Evolutionary conservation across 371 early-diverging fungal genomes (phyloP), one percentile per base, ranked within the genome.

Genomic region (Actinomucor elegans): DNA sequence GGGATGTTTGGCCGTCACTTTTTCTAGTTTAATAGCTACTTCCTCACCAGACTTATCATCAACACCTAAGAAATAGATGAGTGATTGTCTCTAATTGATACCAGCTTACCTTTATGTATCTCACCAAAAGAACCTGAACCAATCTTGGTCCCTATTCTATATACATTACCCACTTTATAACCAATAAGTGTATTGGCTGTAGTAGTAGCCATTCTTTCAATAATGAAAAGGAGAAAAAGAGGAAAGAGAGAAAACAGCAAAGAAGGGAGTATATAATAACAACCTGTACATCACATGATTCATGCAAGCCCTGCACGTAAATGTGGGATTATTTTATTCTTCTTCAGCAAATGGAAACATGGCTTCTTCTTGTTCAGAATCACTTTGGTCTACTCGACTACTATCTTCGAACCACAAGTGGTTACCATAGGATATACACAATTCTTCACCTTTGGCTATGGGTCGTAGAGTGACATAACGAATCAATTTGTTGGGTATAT

Each of bases 41-140:
- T 97, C 94, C 71, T 96, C 96, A 44, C 91, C 90, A 57, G 87
- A 95, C 59, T 90, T 80, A 38, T 92, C 79, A 56, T 94, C 94
- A 29, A 83, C 83, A 26, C 91, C 92, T 91, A n/a, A 41, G 3
- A 12, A 27, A 27, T 21, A n/a, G 2, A 3, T 7, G 9, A 4
- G 12, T n/a, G n/a, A n/a, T n/a, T n/a, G n/a, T n/a, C n/a, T n/a
- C n/a, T n/a, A n/a, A n/a, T n/a, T n/a, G n/a, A n/a, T n/a, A n/a
- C n/a, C n/a, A n/a, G n/a, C n/a, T 59, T 73, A 86, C 92, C 94
- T 44, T 92, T 83, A 72, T 92, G 97, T 62, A 98, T 96, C 64
- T 97, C 97, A 31, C 99, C 99, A 84, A 98, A 99, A 28, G 94
- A 91, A 49, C 99, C 99, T 27, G 91, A 86, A 40, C 97, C 97